phyloP scores from a whole-genome alignment of 2,329 filamentous ascomycete genomes.

The Microdochium bolleyi region DNA sequence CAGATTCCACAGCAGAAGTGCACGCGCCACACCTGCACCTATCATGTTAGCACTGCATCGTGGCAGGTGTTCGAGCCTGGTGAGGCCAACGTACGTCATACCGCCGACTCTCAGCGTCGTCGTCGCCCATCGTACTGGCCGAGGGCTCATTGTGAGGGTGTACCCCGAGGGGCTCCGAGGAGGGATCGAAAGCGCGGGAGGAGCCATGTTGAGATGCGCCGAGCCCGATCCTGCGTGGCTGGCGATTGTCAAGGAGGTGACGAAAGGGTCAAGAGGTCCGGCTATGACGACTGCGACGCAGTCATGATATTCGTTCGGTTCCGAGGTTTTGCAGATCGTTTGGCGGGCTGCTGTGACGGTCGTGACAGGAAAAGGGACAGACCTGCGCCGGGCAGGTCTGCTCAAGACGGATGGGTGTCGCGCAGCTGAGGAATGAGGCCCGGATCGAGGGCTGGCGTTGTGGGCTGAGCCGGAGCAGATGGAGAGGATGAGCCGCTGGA shows the following conservation, averaged over 20 bases:
- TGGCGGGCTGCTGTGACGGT: neutral
- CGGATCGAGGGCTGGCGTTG: neutral
- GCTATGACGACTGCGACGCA: neutral
- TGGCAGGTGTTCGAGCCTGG: neutral
- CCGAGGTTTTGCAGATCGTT: neutral
- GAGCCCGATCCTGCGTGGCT: neutral
- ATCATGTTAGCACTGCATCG: conserved; percentile 16
- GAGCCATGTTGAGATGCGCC: conserved; percentile 34
- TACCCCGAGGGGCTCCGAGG: conserved; percentile 22
- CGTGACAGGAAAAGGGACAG: neutral
- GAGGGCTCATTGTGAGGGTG: conserved; percentile 17
- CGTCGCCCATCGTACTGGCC: conserved; percentile 60
- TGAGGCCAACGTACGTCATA: conserved; percentile 49
- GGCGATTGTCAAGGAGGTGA: neutral
- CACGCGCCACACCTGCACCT: conserved; percentile 75
- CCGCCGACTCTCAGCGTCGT: conserved; percentile 88
- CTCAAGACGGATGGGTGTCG: neutral
- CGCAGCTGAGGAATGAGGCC: neutral
- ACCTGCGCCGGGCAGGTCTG: neutral
- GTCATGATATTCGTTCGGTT: neutral
- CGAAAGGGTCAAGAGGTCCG: neutral
- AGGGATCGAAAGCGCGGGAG: conserved; percentile 39
- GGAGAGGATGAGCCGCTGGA: too few relatives aligned
- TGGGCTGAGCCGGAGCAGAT: neutral
- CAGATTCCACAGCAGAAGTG: conserved; percentile 89